Evolutionary conservation across 192 early-diverging fungal genomes (phyloP).

Genomic region (Funneliformis geosporum): DNA sequence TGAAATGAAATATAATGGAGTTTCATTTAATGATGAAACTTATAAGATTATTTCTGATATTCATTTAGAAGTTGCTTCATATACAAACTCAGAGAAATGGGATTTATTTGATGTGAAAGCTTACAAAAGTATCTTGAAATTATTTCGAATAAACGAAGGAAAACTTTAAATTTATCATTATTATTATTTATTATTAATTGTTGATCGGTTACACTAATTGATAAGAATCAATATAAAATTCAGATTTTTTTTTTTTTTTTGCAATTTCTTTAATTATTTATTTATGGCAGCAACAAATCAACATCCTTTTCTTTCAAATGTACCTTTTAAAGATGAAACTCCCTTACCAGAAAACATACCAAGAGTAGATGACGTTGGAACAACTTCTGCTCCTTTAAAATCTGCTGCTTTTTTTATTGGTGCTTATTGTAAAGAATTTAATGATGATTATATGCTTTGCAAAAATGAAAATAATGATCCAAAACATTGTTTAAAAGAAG

Average conservation of each 20-base stretch:
- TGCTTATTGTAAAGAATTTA: slow-evolving; percentile 85
- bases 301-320: slow-evolving; percentile 13
- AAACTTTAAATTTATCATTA: not conserved
- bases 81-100: not conserved
- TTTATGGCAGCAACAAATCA: slow-evolving; percentile 1
- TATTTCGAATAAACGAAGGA: not conserved
- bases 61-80: not conserved
- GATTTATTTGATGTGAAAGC: not conserved
- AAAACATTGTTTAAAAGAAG: slow-evolving; percentile 89
- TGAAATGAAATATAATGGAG: slow-evolving; percentile 46
- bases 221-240: not conserved
- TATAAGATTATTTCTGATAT: slow-evolving; percentile 23
- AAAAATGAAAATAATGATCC: slow-evolving; percentile 91
- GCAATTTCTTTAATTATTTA: not conserved
- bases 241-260: no score
- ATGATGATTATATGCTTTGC: slow-evolving; percentile 96
- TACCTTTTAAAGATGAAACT: slow-evolving; percentile 73
- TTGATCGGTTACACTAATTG: not conserved
- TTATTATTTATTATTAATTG: not conserved
- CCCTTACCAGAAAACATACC: slow-evolving; percentile 72
- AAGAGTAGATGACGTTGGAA: slow-evolving; percentile 84
- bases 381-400: slow-evolving; percentile 87
- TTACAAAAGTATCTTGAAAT: not conserved
- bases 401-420: slow-evolving; percentile 93
- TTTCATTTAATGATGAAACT: slow-evolving; percentile 38